Evolutionary conservation across 2,329 filamentous ascomycete species (phyloP).

Genomic region (Colletotrichum falcatum): DNA sequence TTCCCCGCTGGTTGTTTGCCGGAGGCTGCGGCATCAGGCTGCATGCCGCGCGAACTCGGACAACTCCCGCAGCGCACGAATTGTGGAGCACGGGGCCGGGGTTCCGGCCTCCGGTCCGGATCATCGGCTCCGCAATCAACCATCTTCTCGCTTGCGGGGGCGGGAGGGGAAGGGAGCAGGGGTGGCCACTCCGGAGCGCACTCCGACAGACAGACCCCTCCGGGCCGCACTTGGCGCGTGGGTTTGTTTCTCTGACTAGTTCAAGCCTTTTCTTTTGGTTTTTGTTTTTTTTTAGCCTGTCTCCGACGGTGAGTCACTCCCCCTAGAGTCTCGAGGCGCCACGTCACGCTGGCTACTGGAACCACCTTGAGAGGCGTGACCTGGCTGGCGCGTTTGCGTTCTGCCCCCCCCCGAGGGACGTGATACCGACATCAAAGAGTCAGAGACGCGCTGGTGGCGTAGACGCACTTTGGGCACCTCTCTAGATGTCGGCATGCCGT

Average conservation of each 20-base stretch:
- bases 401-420: too few species aligned
- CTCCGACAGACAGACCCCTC: neutral
- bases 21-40: neutral
- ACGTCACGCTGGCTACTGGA: conserved; percentile 5
- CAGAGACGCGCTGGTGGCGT: too few species aligned
- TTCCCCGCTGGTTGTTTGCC: neutral
- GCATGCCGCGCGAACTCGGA: neutral
- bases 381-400: too few species aligned
- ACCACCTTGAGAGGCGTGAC: neutral
- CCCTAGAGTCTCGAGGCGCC: neutral
- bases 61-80: neutral
- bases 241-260: neutral
- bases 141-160: neutral
- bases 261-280: neutral
- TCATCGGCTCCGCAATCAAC: neutral
- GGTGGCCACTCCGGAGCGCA: neutral
- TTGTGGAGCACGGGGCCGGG: neutral
- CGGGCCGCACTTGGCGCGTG: neutral
- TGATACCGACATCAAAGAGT: too few species aligned
- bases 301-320: neutral
- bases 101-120: neutral
- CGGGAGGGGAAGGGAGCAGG: too few species aligned
- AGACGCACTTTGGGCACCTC: neutral
- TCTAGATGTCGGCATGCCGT: neutral
- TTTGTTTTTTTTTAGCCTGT: neutral